Percentiles rank a stretch among this genome's conserved stretches.
phyloP scores from a whole-genome alignment of 1,139 yeast species.

The Hanseniaspora sp. region DNA sequence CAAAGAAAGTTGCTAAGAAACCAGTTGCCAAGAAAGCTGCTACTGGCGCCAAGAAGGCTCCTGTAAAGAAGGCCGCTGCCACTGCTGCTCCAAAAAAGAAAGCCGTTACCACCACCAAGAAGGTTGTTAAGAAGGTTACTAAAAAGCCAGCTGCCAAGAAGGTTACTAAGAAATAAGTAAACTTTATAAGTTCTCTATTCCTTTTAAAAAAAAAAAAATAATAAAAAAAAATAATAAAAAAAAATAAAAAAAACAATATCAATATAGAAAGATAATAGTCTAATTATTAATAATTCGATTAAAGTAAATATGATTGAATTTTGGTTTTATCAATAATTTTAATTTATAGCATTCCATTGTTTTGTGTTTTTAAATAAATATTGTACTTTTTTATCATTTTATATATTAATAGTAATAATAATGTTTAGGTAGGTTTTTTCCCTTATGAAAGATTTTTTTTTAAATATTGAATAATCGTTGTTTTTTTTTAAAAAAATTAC shows the following conservation, averaged over 20 bases:
- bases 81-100: conserved; percentile 16
- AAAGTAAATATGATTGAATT: neutral
- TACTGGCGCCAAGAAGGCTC: conserved; percentile 14
- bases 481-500: no score
- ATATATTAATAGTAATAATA: conserved; percentile 8
- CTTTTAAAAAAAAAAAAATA: neutral
- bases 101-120: conserved; percentile 22
- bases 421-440: conserved; percentile 14
- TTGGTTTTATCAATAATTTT: neutral
- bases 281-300: neutral
- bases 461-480: no score
- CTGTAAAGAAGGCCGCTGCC: conserved; percentile 15
- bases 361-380: neutral
- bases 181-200: neutral
- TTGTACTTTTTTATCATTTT: conserved; percentile 3
- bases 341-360: neutral
- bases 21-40: conserved; percentile 13
- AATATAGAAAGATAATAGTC: neutral
- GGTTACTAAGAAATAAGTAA: conserved; percentile 35
- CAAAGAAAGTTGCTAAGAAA: conserved; percentile 17
- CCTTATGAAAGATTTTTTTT: neutral
- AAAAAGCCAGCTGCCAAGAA: conserved; percentile 34
- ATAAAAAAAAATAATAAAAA: conserved; percentile 1
- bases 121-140: conserved; percentile 25
- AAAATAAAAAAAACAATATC: neutral